phyloP scores from a whole-genome alignment of 331 rosid genomes.

The Prunus yedoensis region DNA sequence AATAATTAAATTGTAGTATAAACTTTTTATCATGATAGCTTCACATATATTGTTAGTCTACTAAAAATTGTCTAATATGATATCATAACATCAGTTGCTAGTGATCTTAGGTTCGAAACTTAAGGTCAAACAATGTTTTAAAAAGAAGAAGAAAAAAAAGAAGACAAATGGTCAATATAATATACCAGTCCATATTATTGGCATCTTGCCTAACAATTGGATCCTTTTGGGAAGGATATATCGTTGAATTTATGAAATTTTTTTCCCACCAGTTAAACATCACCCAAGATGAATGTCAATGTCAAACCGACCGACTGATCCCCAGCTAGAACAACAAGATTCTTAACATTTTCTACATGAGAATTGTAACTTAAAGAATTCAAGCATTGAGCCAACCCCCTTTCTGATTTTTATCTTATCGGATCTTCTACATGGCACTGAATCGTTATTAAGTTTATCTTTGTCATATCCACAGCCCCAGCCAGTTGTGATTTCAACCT shows the following conservation, averaged over 20 bases:
- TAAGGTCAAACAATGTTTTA: too few species aligned
- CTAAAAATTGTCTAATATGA: neutral
- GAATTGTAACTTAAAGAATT: neutral
- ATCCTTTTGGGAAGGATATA: too few species aligned
- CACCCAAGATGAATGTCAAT: neutral
- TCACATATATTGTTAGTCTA: neutral
- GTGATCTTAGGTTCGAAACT: too few species aligned
- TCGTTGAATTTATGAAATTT: too few species aligned
- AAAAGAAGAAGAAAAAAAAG: too few species aligned
- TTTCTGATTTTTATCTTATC: slow-evolving; percentile 14
- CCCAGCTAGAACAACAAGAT: neutral
- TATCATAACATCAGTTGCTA: neutral
- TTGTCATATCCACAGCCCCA: neutral
- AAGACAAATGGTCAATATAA: too few species aligned
- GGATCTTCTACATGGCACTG: neutral
- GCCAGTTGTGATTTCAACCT: neutral
- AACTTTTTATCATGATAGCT: neutral
- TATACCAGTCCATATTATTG: too few species aligned
- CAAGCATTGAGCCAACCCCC: neutral
- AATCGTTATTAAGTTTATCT: slow-evolving; percentile 9
- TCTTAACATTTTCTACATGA: neutral
- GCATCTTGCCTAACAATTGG: too few species aligned
- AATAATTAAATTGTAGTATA: neutral
- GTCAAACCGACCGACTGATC: neutral
- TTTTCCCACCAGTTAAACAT: too few species aligned